A percentile compares a stretch with the other conserved stretches of the same genome.
These are phyloP conservation scores for Liquidambar formosana DNA, from an alignment of 164 flowering plant genomes.

Conservation along the genomic window DNA sequence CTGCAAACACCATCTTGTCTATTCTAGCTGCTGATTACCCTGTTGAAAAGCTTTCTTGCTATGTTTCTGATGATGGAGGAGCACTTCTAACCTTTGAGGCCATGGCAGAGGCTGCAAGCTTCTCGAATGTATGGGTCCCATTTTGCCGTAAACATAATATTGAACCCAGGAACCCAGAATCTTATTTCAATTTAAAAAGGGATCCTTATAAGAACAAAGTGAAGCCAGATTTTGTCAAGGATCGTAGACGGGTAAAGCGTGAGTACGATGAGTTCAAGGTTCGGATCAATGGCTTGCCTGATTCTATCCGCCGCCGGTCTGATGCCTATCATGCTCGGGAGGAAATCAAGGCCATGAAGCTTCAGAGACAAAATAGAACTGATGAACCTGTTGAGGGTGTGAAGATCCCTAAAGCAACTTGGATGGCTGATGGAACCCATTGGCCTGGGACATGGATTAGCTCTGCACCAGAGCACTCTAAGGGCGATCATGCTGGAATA, in stretches of 20 bases:
- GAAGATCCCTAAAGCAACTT: conserved; percentile 68
- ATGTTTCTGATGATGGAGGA: conserved; percentile 80
- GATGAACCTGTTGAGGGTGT: conserved; percentile 52
- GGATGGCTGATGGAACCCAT: conserved; percentile 86
- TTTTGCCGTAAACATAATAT: conserved; percentile 74
- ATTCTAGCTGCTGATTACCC: conserved; percentile 71
- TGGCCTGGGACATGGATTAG: conserved; percentile 80
- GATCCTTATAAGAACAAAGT: conserved; percentile 77
- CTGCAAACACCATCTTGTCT: conserved; percentile 70
- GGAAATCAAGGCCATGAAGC: conserved; percentile 63
- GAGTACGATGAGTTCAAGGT: conserved; percentile 84
- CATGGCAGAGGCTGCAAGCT: conserved; percentile 83
- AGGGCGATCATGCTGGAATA: conserved; percentile 76
- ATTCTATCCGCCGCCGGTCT: conserved; percentile 68
- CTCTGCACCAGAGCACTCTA: conserved; percentile 55
- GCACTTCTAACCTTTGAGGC: conserved; percentile 76
- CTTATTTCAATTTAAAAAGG: conserved; percentile 62
- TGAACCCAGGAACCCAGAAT: conserved; percentile 74
- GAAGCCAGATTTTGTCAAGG: conserved; percentile 64
- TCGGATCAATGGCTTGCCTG: conserved; percentile 63
- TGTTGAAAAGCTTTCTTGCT: conserved; percentile 71
- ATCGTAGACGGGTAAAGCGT: conserved; percentile 69
- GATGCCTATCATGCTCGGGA: conserved; percentile 74
- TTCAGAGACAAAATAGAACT: conserved; percentile 42
- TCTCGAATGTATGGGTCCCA: conserved; percentile 69